phyloP scores from a whole-genome alignment of 2,329 filamentous ascomycete species.

The Fragosphaeria purpurea region DNA sequence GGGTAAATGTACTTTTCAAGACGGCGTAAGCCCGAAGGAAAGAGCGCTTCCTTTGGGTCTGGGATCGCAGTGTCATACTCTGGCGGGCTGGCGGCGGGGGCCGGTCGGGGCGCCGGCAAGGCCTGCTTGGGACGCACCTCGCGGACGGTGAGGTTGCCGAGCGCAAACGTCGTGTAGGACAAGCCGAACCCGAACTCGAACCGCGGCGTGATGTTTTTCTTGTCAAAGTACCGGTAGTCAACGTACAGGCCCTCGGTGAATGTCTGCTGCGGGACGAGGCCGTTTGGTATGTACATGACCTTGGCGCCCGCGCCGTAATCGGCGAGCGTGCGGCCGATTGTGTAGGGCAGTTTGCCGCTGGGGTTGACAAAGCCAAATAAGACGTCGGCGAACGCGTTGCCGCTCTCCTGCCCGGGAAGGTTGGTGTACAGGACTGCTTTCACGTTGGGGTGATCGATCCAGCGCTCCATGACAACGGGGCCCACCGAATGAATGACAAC shows the following conservation, averaged over 20 bases:
- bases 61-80: constrained; percentile 46
- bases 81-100: constrained; percentile 38
- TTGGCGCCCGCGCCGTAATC: constrained; percentile 69
- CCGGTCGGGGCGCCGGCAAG: constrained; percentile 27
- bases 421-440: constrained; percentile 77
- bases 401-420: constrained; percentile 77
- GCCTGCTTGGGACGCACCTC: constrained; percentile 35
- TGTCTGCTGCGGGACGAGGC: constrained; percentile 66
- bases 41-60: constrained; percentile 44
- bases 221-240: constrained; percentile 86
- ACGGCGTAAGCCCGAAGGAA: constrained; percentile 46
- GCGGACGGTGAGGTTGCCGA: constrained; percentile 42
- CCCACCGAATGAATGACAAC: constrained; percentile 83
- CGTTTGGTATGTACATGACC: constrained; percentile 60
- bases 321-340: constrained; percentile 60
- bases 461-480: constrained; percentile 68
- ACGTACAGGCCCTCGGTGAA: constrained; percentile 77
- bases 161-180: constrained; percentile 65
- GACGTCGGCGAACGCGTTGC: constrained; percentile 69
- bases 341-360: constrained; percentile 80
- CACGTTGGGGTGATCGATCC: constrained; percentile 67
- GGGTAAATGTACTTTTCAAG: constrained; percentile 66
- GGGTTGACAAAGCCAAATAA: constrained; percentile 67
- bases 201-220: constrained; percentile 59
- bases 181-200: constrained; percentile 84